Conservation (phyloP, 441 rosid genomes). For the Raphanus hybrid region DNA sequence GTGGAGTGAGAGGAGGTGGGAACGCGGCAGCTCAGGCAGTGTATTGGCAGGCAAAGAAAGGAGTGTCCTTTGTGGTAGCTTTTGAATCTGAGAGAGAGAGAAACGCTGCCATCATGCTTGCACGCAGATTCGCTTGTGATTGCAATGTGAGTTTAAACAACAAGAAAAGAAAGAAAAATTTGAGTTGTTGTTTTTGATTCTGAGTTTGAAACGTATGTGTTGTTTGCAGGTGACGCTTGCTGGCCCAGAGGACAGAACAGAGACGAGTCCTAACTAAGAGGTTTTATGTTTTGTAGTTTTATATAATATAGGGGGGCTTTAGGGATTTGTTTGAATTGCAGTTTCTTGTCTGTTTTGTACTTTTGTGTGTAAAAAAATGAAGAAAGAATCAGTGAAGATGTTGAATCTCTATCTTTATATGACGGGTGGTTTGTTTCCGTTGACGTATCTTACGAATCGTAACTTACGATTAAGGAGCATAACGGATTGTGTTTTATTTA, state of each 20-base stretch:
- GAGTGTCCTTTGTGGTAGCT: slow-evolving; percentile 75
- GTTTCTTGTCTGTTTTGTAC: not conserved
- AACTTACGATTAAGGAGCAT: not conserved
- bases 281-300: slow-evolving; percentile 34
- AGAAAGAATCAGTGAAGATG: slow-evolving; percentile 22
- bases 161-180: not conserved
- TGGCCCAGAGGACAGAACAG: slow-evolving; percentile 86
- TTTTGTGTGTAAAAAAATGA: slow-evolving; percentile 13
- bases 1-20: slow-evolving; percentile 99
- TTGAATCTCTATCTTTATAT: slow-evolving; percentile 11
- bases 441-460: slow-evolving; percentile 7
- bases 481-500: slow-evolving; percentile 12
- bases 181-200: not conserved
- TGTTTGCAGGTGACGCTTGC: slow-evolving; percentile 70
- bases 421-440: slow-evolving; percentile 15
- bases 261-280: slow-evolving; percentile 31
- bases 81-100: slow-evolving; percentile 91
- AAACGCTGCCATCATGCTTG: slow-evolving; percentile 91
- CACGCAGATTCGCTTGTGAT: slow-evolving; percentile 91
- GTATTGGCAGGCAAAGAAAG: slow-evolving; percentile 91
- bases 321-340: slow-evolving; percentile 10
- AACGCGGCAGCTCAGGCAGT: slow-evolving; percentile 94
- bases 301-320: not conserved
- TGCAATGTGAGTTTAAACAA: slow-evolving; percentile 74
- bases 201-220: slow-evolving; percentile 25